phyloP scores from a whole-genome alignment of 768 basidiomycete species.

The Leucosporidium scottii region DNA sequence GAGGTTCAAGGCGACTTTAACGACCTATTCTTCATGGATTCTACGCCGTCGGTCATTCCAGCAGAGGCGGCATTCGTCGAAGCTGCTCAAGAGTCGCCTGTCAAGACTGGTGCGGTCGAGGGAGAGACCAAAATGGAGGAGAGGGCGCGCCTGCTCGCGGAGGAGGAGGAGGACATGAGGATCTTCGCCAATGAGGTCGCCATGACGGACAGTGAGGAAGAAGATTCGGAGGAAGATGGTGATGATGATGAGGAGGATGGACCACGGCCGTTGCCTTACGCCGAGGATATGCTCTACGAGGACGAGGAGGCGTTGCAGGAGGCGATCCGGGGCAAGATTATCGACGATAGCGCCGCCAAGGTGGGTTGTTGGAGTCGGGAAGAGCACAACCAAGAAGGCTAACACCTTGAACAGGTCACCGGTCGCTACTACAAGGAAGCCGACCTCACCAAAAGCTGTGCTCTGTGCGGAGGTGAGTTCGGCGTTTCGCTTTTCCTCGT shows the following conservation, averaged over 20 bases:
- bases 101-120: neutral
- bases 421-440: constrained; percentile 33
- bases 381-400: neutral
- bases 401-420: constrained; percentile 6
- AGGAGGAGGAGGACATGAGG: constrained; percentile 14
- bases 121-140: neutral
- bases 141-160: neutral
- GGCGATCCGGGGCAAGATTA: constrained; percentile 30
- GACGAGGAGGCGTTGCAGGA: constrained; percentile 19
- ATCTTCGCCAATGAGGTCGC: constrained; percentile 24
- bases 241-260: neutral
- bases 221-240: constrained; percentile 2
- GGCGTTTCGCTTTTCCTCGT: neutral
- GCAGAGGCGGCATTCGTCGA: constrained; percentile 10
- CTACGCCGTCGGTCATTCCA: constrained; percentile 19
- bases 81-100: neutral
- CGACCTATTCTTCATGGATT: constrained; percentile 30
- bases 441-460: constrained; percentile 29
- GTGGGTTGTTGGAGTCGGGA: neutral
- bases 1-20: constrained; percentile 27
- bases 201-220: constrained; percentile 10
- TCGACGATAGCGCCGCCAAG: constrained; percentile 25
- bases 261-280: too few relatives aligned
- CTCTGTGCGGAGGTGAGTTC: constrained; percentile 29
- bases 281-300: constrained; percentile 22